Conservation (phyloP, 805 yeast species). For the Ogataea polymorpha region DNA sequence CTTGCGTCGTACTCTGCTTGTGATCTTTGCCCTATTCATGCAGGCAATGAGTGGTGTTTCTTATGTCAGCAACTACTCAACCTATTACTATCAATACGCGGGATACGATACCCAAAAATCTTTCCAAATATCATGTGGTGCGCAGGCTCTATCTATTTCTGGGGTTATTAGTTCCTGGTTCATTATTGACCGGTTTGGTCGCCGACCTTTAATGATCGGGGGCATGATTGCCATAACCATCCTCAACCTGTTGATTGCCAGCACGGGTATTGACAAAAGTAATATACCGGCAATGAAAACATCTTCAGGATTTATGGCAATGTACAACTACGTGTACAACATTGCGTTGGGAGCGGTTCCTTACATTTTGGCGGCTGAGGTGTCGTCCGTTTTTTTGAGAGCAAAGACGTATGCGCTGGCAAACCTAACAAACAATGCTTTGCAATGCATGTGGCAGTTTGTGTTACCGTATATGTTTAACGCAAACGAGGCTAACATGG, state of each 20-base stretch:
- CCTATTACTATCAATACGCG: slow-evolving; percentile 48
- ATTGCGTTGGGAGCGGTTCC: slow-evolving; percentile 30
- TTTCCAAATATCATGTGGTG: slow-evolving; percentile 31
- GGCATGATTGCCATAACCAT: slow-evolving; percentile 28
- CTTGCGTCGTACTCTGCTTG: slow-evolving; percentile 44
- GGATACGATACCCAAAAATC: slow-evolving; percentile 43
- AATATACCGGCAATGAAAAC: slow-evolving; percentile 28
- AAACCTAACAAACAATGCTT: slow-evolving; percentile 6
- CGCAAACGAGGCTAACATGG: slow-evolving; percentile 16
- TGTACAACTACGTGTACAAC: slow-evolving; percentile 1
- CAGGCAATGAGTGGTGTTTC: slow-evolving; percentile 48
- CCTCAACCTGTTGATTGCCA: slow-evolving; percentile 28
- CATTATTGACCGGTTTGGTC: slow-evolving; percentile 37
- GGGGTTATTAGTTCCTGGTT: slow-evolving; percentile 41
- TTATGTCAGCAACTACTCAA: slow-evolving; percentile 43
- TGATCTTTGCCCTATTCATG: slow-evolving; percentile 37
- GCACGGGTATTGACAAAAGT: slow-evolving; percentile 20
- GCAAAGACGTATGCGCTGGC: slow-evolving; percentile 21
- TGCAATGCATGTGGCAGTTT: slow-evolving; percentile 11
- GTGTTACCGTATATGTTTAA: slow-evolving; percentile 24
- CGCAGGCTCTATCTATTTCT: slow-evolving; percentile 32
- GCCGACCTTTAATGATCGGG: slow-evolving; percentile 32
- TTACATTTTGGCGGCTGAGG: slow-evolving; percentile 17
- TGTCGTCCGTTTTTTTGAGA: slow-evolving; percentile 17
- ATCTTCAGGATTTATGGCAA: slow-evolving; percentile 26